Conservation (phyloP, 2,329 filamentous ascomycete genomes). For the Aspergillus sp. region DNA sequence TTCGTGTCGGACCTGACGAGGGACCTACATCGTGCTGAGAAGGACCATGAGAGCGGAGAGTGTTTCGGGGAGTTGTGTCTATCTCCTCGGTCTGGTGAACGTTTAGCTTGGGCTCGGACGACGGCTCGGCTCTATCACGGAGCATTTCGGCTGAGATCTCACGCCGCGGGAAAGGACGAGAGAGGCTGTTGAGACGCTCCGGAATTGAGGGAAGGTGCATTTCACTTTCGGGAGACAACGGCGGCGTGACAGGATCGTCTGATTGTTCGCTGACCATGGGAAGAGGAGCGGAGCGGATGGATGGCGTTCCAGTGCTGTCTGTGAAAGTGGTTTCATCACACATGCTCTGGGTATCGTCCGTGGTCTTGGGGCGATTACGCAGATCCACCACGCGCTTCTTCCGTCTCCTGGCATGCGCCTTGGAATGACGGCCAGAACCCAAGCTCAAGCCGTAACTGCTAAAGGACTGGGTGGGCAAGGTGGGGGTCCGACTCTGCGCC, state of each 20-base stretch:
- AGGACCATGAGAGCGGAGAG: conserved; percentile 12
- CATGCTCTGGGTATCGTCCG: conserved; percentile 31
- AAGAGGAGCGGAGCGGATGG: conserved; percentile 44
- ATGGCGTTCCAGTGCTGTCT: conserved; percentile 38
- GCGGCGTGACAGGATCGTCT: conserved; percentile 47
- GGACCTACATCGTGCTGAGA: conserved; percentile 21
- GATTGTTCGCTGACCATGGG: conserved; percentile 55
- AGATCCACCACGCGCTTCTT: conserved; percentile 45
- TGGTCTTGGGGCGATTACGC: conserved; percentile 31
- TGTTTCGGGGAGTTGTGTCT: conserved; percentile 28
- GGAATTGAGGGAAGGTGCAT: conserved; percentile 26
- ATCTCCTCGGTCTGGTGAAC: conserved; percentile 16
- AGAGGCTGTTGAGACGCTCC: conserved; percentile 26
- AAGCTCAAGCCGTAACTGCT: conserved; percentile 34
- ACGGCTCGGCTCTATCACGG: conserved; percentile 17
- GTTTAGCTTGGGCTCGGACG: conserved; percentile 14
- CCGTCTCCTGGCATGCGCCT: conserved; percentile 35
- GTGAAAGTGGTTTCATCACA: conserved; percentile 36
- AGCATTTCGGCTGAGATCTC: conserved; percentile 13
- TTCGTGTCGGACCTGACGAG: conserved; percentile 15
- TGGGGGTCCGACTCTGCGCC: conserved; percentile 49
- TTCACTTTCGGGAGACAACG: conserved; percentile 37
- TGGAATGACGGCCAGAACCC: conserved; percentile 36
- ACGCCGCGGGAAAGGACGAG: conserved; percentile 17
- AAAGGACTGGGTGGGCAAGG: conserved; percentile 26